phyloP scores from a whole-genome alignment of 108 stramenopile genomes.

The Conticribra weissflogii region DNA sequence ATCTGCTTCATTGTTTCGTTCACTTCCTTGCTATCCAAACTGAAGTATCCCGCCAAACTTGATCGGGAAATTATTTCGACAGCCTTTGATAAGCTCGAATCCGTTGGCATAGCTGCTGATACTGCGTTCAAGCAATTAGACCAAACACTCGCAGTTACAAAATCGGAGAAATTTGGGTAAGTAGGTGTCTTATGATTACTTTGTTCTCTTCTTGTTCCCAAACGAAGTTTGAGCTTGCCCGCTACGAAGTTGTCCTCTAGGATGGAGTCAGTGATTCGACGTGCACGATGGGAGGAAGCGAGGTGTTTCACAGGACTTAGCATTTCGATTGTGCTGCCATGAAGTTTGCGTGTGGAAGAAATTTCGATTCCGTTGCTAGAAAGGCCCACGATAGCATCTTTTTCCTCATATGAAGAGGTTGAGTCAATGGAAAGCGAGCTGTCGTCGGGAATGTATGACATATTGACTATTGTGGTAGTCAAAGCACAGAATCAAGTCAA shows the following conservation, averaged over 20 bases:
- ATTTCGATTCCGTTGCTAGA: no score
- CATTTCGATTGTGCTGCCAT: conserved; percentile 38
- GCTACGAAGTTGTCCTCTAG: conserved; percentile 52
- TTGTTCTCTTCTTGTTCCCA: conserved; percentile 31
- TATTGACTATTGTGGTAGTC: no score
- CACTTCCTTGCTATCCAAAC: conserved; percentile 18
- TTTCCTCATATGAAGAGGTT: no score
- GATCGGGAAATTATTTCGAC: conserved; percentile 33
- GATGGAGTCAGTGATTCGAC: conserved; percentile 54
- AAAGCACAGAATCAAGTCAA: no score
- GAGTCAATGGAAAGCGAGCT: no score
- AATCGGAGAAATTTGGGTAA: conserved; percentile 36
- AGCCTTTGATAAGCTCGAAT: conserved; percentile 30
- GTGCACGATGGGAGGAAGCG: conserved; percentile 41
- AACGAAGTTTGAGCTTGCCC: conserved; percentile 34
- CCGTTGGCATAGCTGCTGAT: conserved; percentile 39
- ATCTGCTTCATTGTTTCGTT: conserved; percentile 23
- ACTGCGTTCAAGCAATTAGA: conserved; percentile 41
- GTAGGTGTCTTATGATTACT: conserved; percentile 19
- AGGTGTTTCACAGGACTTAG: conserved; percentile 29
- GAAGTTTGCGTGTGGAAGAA: no score
- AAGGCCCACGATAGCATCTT: no score
- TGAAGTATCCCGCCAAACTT: conserved; percentile 51
- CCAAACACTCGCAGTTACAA: conserved; percentile 44
- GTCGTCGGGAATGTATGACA: no score